Base-by-base conservation (phyloP, 2,329 filamentous ascomycete species). In the Trichoderma cornu-damae region DNA sequence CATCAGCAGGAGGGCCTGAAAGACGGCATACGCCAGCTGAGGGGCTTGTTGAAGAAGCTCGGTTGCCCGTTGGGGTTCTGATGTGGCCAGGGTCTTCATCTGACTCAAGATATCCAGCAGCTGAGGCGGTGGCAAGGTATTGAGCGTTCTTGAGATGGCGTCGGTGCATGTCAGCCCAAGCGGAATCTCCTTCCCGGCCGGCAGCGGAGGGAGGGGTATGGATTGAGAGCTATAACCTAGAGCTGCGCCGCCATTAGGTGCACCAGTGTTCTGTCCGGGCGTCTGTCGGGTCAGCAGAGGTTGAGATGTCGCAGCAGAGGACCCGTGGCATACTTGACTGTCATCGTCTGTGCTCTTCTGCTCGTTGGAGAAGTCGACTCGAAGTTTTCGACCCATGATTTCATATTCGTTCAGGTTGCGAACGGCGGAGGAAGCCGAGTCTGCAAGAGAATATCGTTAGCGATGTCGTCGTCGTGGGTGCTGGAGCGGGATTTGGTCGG, bases 311-410 rank as follows among this genome's bases (percentile, higher is more conserved):
- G 60, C 52, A 7, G 9, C n/a, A 24, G 16, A 24, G 9, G 20
- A 20, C 3, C 34, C 11, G 16, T 9, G 35, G 28, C 37, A 28
- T 37, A 62, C 58, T 60, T 64, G 67, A 38, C 67, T 66, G 38
- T 73, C 73, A 61, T 80, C 83, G 57, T 88, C 85, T 60, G 86
- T 85, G 61, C 82, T 87, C 64, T 87, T 87, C 63, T 90, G 90
- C 70, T 96, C 93, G 72, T 96, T 96, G 59, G 90, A 94, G 74
- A 95, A 99, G 73, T 97, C 94, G 57, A 99, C 94, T 60, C 92
- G 85, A 62, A 99, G 81, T 72, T 96, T 96, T 67, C 94, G 85
- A 56, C 91, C 91, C 86, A 96, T 95, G 69, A 96, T 86, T 71
- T 97, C 93, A 74, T 90, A 87, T 72, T 96, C 91, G 75, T 97